These are phyloP conservation scores for Bruguiera sexangula DNA, from an alignment of 345 rosid species.

Conservation along the genomic window DNA sequence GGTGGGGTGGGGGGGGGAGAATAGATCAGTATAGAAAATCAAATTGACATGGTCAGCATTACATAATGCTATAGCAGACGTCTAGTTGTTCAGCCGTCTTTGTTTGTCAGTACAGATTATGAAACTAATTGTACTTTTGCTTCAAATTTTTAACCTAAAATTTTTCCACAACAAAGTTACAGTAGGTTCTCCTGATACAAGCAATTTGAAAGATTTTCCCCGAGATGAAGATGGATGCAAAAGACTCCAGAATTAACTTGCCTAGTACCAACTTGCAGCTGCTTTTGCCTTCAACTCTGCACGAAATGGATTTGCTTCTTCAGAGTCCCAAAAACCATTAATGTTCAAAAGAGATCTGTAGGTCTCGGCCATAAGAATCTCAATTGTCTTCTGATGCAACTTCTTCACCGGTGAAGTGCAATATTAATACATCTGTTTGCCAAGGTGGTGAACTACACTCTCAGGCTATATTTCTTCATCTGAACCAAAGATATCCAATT, in stretches of 20 bases:
- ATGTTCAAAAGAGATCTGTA: not conserved
- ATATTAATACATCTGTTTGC: not conserved
- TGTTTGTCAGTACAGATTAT: too few species aligned
- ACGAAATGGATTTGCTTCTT: not conserved
- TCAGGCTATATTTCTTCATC: conserved; percentile 52
- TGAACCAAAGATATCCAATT: conserved; percentile 57
- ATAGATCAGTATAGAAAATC: too few species aligned
- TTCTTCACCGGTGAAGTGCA: not conserved
- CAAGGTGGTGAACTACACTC: not conserved
- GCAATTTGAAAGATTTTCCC: not conserved
- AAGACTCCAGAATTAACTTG: not conserved
- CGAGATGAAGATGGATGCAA: not conserved
- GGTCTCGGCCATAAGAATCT: not conserved
- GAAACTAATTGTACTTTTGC: not conserved
- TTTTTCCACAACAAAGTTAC: not conserved
- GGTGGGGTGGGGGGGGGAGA: too few species aligned
- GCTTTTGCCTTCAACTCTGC: not conserved
- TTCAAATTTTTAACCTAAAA: not conserved
- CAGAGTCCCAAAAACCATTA: not conserved
- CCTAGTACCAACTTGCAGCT: not conserved
- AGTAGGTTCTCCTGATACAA: too few species aligned
- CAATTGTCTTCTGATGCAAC: not conserved
- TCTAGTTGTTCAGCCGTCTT: too few species aligned
- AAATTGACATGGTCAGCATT: too few species aligned
- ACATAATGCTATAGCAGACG: too few species aligned